A percentile compares a stretch with the other conserved stretches of the same genome.
These are phyloP conservation scores for Tripidium arundinaceum DNA, from an alignment of 202 grass and related monocot genomes.

Conservation along the genomic window DNA sequence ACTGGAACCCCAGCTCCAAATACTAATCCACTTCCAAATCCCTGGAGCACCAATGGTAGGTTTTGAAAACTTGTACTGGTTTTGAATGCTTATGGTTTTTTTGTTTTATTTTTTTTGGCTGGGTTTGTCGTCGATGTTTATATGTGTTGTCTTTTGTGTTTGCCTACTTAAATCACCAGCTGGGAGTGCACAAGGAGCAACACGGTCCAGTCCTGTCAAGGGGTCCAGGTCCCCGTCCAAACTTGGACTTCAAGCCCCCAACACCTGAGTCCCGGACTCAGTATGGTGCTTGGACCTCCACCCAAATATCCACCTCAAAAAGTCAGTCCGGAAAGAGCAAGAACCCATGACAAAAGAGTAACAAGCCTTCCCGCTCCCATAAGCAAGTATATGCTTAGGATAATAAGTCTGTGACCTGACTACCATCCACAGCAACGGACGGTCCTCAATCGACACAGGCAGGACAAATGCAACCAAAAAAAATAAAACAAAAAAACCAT, in stretches of 20 bases:
- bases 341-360: too few relatives aligned
- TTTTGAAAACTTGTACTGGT: constrained; percentile 3
- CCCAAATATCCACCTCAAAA: too few relatives aligned
- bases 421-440: too few relatives aligned
- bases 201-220: constrained; percentile 37
- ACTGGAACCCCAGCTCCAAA: constrained; percentile 65
- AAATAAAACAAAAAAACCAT: background rate
- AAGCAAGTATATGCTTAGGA: too few relatives aligned
- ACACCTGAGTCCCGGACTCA: too few relatives aligned
- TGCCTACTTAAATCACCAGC: constrained; percentile 37
- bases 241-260: too few relatives aligned
- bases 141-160: background rate
- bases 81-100: background rate
- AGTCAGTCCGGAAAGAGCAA: too few relatives aligned
- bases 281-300: too few relatives aligned
- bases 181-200: constrained; percentile 44
- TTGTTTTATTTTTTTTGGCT: background rate
- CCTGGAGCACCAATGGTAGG: constrained; percentile 72
- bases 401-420: too few relatives aligned
- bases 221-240: too few relatives aligned
- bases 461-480: background rate
- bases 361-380: too few relatives aligned
- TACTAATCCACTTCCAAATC: constrained; percentile 89
- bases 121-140: background rate
- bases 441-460: too few relatives aligned